Base-by-base conservation (phyloP, 495 filamentous ascomycete genomes). In the Aspergillus bertholletiae region DNA sequence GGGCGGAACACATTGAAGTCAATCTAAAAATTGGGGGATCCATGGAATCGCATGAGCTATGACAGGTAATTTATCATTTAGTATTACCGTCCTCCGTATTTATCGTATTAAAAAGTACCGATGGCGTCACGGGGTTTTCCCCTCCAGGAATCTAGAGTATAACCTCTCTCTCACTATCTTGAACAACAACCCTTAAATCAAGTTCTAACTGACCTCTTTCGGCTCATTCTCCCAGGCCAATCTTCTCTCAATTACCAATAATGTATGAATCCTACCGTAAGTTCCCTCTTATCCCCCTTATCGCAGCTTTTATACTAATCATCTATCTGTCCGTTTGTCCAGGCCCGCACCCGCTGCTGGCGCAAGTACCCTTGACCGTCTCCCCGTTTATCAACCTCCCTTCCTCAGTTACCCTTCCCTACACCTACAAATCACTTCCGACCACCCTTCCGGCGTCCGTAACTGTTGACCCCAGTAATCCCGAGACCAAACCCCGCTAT, bases 361-460 rank as follows among this genome's bases (percentile, higher is more conserved):
- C 89, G 56, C 94, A 98, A 72, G 82, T 97, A 49, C 89, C 92
- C 49, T 80, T 97, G 47, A 93, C 90, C 55, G 91, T 97, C 51
- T 96, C 92, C 27, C 94, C 94, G 22, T 96, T 96, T 78, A 84
- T 97, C 70, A 88, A 85, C 55, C 89, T 97, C 35, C 94, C 95
- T 26, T 84, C 88, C 8, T 86, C 94, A 23, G 87, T 92, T 44
- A 96, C 94, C 2, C 84, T 98, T 2, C 94, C 94, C 28, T 97
- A 97, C 75, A 96, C 88, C 41, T 98, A 97, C 82, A 92, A 90
- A 65, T 78, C 85, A 5, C 85, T 98, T 57, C 86, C 94, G 0
- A 90, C 88, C 6, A 87, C 89, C 1, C 80, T 98, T 0, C 94
- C 94, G 0, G 86, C 88, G 1, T 90, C 91, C 11, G 79, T 85